Conservation (phyloP, 2,329 filamentous ascomycete genomes). For the Talaromyces sp. region DNA sequence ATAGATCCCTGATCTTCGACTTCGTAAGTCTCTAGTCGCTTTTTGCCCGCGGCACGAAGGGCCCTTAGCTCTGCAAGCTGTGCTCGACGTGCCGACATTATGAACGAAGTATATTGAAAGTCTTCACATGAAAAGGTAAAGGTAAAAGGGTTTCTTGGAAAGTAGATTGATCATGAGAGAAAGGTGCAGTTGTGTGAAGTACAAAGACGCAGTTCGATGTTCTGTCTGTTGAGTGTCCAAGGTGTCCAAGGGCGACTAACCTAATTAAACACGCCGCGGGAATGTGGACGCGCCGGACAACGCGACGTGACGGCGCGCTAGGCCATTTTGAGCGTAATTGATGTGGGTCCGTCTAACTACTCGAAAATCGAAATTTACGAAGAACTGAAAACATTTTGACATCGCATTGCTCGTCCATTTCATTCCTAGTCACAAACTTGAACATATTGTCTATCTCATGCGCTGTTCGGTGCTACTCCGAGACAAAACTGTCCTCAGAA, state of each 20-base stretch:
- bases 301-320: conserved; percentile 13
- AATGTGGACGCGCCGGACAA: conserved; percentile 13
- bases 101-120: not conserved
- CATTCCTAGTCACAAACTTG: not conserved
- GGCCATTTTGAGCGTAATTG: not conserved
- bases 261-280: conserved; percentile 6
- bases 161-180: not conserved
- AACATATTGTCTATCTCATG: not conserved
- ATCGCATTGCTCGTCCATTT: not conserved
- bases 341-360: not conserved
- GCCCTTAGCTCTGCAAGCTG: conserved; percentile 69
- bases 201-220: conserved; percentile 62
- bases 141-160: not conserved
- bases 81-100: conserved; percentile 30
- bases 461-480: not conserved
- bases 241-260: not conserved
- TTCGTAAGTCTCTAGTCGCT: conserved; percentile 79
- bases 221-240: not conserved
- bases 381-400: not conserved
- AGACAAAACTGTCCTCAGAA: conserved; percentile 5
- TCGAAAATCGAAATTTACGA: no score
- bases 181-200: conserved; percentile 39
- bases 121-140: not conserved
- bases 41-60: conserved; percentile 83
- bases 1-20: conserved; percentile 76